A percentile compares a stretch with the other conserved stretches of the same genome.
These are phyloP conservation scores for Talaromyces liani DNA, from an alignment of 495 filamentous ascomycete genomes.

Conservation along the genomic window DNA sequence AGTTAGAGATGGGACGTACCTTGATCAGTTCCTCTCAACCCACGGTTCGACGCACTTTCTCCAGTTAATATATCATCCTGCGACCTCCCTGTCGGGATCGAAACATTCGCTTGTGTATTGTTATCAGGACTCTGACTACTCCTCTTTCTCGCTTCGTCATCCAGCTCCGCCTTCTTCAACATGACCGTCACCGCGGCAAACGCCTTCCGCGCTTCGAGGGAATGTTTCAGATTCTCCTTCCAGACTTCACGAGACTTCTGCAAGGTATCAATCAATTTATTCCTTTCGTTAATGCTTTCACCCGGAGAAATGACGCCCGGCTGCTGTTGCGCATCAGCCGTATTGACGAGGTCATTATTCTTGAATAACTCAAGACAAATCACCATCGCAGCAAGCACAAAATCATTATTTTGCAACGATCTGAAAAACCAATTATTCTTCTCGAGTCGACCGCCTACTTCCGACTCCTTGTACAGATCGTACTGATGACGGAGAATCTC, in stretches of 20 bases:
- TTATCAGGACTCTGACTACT: not conserved
- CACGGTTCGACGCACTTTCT: slow-evolving; percentile 4
- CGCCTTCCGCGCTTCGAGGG: slow-evolving; percentile 76
- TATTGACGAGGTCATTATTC: slow-evolving; percentile 12
- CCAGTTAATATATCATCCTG: slow-evolving; percentile 1
- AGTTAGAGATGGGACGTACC: too few relatives aligned
- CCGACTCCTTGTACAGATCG: slow-evolving; percentile 68
- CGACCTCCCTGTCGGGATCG: not conserved
- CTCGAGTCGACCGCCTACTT: slow-evolving; percentile 63
- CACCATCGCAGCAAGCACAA: slow-evolving; percentile 83
- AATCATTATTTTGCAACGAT: slow-evolving; percentile 73
- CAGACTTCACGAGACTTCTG: slow-evolving; percentile 66
- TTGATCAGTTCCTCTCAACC: not conserved
- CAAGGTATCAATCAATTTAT: slow-evolving; percentile 60
- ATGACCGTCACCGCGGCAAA: slow-evolving; percentile 64
- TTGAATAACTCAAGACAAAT: slow-evolving; percentile 65
- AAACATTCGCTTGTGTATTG: not conserved
- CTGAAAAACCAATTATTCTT: slow-evolving; percentile 70
- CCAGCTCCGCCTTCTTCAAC: slow-evolving; percentile 57
- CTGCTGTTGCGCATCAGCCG: slow-evolving; percentile 5
- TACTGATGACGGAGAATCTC: slow-evolving; percentile 67
- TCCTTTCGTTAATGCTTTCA: slow-evolving; percentile 42
- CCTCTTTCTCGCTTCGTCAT: slow-evolving; percentile 2
- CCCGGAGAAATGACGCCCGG: slow-evolving; percentile 12
- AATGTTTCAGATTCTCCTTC: slow-evolving; percentile 55